Percentiles rank a stretch among this genome's conserved stretches.
Conservation (phyloP, 257 asterid genomes). For the Jaltomata sinuosa region DNA sequence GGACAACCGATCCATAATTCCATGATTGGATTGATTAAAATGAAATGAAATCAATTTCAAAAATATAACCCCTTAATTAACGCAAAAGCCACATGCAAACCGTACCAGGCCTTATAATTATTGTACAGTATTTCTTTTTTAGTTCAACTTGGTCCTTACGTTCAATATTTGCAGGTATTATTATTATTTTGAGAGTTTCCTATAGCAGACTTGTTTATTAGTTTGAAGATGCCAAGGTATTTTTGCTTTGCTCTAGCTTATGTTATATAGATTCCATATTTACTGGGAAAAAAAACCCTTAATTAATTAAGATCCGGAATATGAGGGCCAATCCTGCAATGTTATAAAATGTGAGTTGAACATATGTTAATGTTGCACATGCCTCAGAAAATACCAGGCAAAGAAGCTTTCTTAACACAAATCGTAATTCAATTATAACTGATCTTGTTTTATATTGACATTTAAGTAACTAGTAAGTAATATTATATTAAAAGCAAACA, state of each 20-base stretch:
- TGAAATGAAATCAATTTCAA: background rate
- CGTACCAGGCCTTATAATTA: background rate
- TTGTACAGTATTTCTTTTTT: background rate
- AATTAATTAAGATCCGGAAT: background rate
- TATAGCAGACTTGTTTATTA: background rate
- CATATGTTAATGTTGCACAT: background rate
- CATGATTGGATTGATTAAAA: background rate
- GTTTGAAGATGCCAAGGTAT: slow-evolving; percentile 2
- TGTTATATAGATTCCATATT: background rate
- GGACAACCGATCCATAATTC: background rate
- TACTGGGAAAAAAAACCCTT: background rate
- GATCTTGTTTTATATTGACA: background rate
- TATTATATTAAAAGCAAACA: background rate
- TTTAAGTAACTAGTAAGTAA: background rate
- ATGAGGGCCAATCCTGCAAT: background rate
- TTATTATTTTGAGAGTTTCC: background rate
- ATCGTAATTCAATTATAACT: background rate
- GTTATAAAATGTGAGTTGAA: background rate
- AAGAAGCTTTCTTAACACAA: background rate
- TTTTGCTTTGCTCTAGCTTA: slow-evolving; percentile 3
- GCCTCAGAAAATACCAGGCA: background rate
- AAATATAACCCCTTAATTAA: background rate
- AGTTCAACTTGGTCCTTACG: background rate
- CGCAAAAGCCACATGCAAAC: slow-evolving; percentile 6
- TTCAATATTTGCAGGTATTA: background rate